These are phyloP conservation scores for Paecilomyces fulvus DNA, from an alignment of 2,329 filamentous ascomycete species.

Conservation along the genomic window DNA sequence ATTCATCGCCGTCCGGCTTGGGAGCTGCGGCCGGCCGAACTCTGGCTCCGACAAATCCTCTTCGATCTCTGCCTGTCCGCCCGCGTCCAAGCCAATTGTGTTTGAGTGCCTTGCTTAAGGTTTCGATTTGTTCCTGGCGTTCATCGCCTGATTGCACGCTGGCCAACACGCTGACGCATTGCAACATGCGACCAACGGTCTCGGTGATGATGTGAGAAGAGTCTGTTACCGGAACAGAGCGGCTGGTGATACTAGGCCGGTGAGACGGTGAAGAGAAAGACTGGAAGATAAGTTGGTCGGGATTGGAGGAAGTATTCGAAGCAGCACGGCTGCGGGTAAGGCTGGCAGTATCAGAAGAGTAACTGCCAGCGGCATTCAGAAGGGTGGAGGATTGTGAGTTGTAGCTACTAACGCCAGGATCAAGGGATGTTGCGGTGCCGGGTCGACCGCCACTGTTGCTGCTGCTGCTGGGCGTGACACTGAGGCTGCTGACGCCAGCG, in stretches of 20 bases:
- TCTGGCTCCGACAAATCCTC: slow-evolving; percentile 74
- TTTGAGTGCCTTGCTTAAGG: slow-evolving; percentile 79
- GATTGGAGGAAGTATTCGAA: slow-evolving; percentile 63
- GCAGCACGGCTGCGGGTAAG: slow-evolving; percentile 66
- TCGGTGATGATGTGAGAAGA: slow-evolving; percentile 72
- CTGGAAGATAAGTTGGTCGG: slow-evolving; percentile 36
- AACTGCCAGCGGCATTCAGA: slow-evolving; percentile 56
- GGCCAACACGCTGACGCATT: slow-evolving; percentile 87
- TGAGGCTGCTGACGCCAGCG: slow-evolving; percentile 37
- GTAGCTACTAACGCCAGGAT: slow-evolving; percentile 67
- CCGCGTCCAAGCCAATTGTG: slow-evolving; percentile 94
- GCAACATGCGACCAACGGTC: slow-evolving; percentile 88
- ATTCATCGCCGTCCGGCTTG: background rate
- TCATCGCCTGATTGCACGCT: slow-evolving; percentile 65
- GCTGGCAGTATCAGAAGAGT: slow-evolving; percentile 44
- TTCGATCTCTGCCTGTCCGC: slow-evolving; percentile 76
- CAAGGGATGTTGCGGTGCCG: slow-evolving; percentile 66
- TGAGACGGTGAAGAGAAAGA: slow-evolving; percentile 32
- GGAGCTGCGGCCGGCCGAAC: slow-evolving; percentile 20
- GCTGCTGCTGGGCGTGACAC: slow-evolving; percentile 34
- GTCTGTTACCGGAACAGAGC: slow-evolving; percentile 25
- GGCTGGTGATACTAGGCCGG: slow-evolving; percentile 26
- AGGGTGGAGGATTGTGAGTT: slow-evolving; percentile 73
- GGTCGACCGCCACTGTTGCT: slow-evolving; percentile 48
- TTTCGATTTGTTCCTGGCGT: slow-evolving; percentile 68